Conservation (phyloP, 1,284 basidiomycete genomes). For the Fomitopsis palustris region DNA sequence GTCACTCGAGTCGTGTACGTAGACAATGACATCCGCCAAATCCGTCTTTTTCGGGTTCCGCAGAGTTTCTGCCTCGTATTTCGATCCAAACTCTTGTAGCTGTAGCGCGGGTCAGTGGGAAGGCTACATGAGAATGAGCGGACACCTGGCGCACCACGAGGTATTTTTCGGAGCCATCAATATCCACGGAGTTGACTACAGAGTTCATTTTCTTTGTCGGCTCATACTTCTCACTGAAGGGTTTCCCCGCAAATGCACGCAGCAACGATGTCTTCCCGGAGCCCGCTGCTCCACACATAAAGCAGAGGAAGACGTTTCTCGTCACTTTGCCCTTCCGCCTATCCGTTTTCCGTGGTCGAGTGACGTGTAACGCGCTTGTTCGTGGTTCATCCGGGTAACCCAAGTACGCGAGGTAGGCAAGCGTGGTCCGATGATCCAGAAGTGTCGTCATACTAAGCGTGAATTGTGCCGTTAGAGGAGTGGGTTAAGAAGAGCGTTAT, state of each 20-base stretch:
- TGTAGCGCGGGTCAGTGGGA: constrained; percentile 28
- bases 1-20: constrained; percentile 96
- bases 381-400: constrained; percentile 78
- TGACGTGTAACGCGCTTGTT: constrained; percentile 79
- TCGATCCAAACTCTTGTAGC: constrained; percentile 97
- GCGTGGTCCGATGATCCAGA: constrained; percentile 86
- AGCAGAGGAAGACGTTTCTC: constrained; percentile 88
- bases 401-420: constrained; percentile 95
- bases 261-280: constrained; percentile 92
- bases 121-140: not conserved
- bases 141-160: constrained; percentile 68
- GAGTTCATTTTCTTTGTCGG: constrained; percentile 88
- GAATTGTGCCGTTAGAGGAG: not conserved
- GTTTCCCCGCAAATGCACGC: constrained; percentile 83
- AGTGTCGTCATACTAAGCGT: constrained; percentile 88
- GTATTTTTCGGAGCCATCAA: constrained; percentile 94
- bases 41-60: constrained; percentile 90
- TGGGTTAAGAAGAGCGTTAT: not conserved
- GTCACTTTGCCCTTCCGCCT: constrained; percentile 85
- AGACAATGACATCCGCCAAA: constrained; percentile 90
- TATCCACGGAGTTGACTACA: constrained; percentile 95
- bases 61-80: constrained; percentile 89
- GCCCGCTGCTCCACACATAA: constrained; percentile 93
- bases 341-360: constrained; percentile 81
- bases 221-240: constrained; percentile 69